Conservation (phyloP, 2,329 filamentous ascomycete species). For the Cercospora zeina region DNA sequence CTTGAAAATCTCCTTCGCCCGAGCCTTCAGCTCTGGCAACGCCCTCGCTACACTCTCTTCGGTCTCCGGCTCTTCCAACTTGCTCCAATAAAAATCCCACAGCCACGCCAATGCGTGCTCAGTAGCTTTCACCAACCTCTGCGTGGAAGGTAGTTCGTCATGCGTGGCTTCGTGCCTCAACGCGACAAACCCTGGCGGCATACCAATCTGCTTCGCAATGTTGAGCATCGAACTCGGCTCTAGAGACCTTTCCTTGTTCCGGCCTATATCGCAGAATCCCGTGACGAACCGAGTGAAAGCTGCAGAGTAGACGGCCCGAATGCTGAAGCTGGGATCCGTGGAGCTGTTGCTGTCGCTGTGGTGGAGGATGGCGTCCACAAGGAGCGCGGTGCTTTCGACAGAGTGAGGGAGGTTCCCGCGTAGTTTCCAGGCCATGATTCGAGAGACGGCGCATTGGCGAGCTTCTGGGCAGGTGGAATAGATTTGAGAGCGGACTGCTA, state of each 20-base stretch:
- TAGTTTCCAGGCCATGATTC: slow-evolving; percentile 60
- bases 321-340: slow-evolving; percentile 56
- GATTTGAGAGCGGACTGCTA: slow-evolving; percentile 64
- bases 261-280: slow-evolving; percentile 72
- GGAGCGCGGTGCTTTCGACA: slow-evolving; percentile 73
- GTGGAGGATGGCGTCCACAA: slow-evolving; percentile 67
- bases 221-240: slow-evolving; percentile 67
- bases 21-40: slow-evolving; percentile 40
- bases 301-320: slow-evolving; percentile 69
- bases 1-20: slow-evolving; percentile 31
- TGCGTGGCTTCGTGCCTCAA: slow-evolving; percentile 87
- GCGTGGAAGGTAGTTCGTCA: slow-evolving; percentile 76
- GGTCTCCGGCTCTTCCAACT: slow-evolving; percentile 44
- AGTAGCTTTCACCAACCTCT: slow-evolving; percentile 69
- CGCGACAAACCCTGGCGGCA: slow-evolving; percentile 81
- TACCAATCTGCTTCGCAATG: slow-evolving; percentile 65
- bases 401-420: slow-evolving; percentile 74
- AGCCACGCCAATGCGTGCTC: slow-evolving; percentile 76
- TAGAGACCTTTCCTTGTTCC: slow-evolving; percentile 62
- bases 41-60: slow-evolving; percentile 36
- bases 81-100: slow-evolving; percentile 82
- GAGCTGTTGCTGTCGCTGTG: slow-evolving; percentile 49
- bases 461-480: slow-evolving; percentile 49
- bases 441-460: slow-evolving; percentile 44
- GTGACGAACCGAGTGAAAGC: slow-evolving; percentile 73